Evolutionary conservation across 2,329 filamentous ascomycete genomes (phyloP).

Genomic region (Thermoascus crustaceus): DNA sequence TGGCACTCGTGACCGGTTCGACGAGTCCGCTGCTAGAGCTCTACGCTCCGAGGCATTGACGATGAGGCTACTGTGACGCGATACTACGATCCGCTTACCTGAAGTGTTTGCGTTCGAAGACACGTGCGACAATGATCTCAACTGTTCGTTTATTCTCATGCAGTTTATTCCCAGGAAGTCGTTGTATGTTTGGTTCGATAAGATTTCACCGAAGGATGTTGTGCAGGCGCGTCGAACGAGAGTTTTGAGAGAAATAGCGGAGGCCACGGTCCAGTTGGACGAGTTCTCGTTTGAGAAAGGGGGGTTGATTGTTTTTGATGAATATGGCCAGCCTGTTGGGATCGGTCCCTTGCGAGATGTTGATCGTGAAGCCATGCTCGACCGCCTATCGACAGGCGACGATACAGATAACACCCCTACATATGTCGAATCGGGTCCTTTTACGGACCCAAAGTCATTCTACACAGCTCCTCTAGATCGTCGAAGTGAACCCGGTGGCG

Average conservation of each 20-base stretch:
- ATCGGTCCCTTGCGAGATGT: too few relatives aligned
- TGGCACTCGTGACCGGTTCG: too few relatives aligned
- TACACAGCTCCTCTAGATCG: constrained; percentile 8
- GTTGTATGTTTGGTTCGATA: constrained; percentile 24
- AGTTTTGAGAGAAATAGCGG: too few relatives aligned
- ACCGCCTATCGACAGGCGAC: constrained; percentile 9
- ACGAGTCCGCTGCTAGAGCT: neutral
- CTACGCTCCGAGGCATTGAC: constrained; percentile 17
- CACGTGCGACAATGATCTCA: constrained; percentile 16
- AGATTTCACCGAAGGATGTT: too few relatives aligned
- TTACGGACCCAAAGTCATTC: constrained; percentile 6
- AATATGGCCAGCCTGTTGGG: neutral
- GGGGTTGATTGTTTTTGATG: too few relatives aligned
- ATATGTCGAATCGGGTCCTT: constrained; percentile 8
- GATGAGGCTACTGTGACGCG: constrained; percentile 20
- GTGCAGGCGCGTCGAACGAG: too few relatives aligned
- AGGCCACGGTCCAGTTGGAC: too few relatives aligned
- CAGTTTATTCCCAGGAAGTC: constrained; percentile 15
- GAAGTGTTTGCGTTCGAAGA: constrained; percentile 19
- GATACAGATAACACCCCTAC: constrained; percentile 10
- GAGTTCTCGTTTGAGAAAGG: too few relatives aligned
- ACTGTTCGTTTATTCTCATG: constrained; percentile 22
- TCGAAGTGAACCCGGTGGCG: constrained; percentile 1
- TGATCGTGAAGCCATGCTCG: constrained; percentile 9
- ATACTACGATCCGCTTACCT: constrained; percentile 25